Evolutionary conservation across 78 protist species (phyloP), one percentile per base, ranked within the genome.

Genomic region (Dictyostelium citrinum): DNA sequence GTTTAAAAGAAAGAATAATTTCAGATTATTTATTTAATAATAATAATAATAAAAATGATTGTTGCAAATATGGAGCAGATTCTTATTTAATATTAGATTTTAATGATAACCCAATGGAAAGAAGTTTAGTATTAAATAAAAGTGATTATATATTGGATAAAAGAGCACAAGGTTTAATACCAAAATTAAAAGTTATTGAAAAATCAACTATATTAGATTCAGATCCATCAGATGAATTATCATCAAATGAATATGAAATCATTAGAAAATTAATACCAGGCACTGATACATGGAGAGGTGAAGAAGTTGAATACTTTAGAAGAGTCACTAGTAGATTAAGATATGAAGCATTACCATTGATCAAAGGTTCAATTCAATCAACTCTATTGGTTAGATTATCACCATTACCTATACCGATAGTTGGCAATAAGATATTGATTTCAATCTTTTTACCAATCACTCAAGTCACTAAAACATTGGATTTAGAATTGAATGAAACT

Each of bases 261-360:
- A 88, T 88, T n/a, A 39, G 46, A 33, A 27, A 55, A 72, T 16
- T 88, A 27, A 9, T 88, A 22, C 85, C 93, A 29, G 31, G 43
- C 16, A 78, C 14, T 8, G 45, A 35, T 70, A 84, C 55, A 74
- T 84, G 82, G 91, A 75, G 76, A 11, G 93, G 93, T n/a, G 93
- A 88, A 31, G 93, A 88, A 46, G 93, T 88, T 27, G 93, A 88
- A 49, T 68, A 76, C 14, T 88, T 88, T 46, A 55, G 93, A 88
- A 33, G 64, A 24, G 51, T 88, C 7, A 82, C 85, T 5, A 51
- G 81, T 41, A 46, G 93, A 55, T 22, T 78, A 27, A 58, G 93
- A 68, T 88, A 88, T n/a, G 93, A 88, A 45, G 16, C 58, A 68
- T 67, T 88, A 31, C 80, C 80, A 41, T 24, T 77, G 35, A 88